Conservation (phyloP, 495 filamentous ascomycete genomes). For the Hyaloscypha finlandica region DNA sequence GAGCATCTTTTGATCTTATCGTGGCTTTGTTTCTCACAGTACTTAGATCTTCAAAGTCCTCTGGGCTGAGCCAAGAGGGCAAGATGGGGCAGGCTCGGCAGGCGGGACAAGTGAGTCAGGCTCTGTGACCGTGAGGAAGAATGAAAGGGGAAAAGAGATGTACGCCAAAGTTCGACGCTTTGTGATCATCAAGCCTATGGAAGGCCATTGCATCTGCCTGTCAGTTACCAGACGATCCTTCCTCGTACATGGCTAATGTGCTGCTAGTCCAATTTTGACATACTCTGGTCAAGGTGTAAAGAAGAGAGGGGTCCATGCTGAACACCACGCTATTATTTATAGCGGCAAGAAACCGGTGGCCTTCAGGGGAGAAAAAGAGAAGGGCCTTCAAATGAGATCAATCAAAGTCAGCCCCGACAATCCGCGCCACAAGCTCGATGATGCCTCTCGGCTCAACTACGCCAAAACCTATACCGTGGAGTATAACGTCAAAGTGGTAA, state of each 20-base stretch:
- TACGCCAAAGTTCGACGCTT: constrained; percentile 21
- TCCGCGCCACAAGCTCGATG: constrained; percentile 9
- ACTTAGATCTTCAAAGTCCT: constrained; percentile 8
- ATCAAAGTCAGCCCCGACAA: constrained; percentile 1
- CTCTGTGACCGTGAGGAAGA: background rate
- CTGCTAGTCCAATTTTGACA: constrained; percentile 20
- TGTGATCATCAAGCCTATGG: constrained; percentile 19
- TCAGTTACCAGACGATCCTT: constrained; percentile 12
- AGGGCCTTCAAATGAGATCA: constrained; percentile 1
- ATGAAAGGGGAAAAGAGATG: background rate
- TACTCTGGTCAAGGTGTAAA: constrained; percentile 13
- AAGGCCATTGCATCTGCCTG: constrained; percentile 25
- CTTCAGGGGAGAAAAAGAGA: constrained; percentile 14
- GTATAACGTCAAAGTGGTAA: constrained; percentile 23
- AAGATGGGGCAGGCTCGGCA: background rate
- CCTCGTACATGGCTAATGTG: background rate
- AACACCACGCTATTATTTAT: constrained; percentile 25
- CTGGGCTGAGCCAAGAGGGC: constrained; percentile 1
- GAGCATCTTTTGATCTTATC: background rate
- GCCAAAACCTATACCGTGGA: constrained; percentile 24
- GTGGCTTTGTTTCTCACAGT: background rate
- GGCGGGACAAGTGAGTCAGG: background rate
- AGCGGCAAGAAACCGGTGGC: constrained; percentile 3
- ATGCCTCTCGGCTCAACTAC: constrained; percentile 15
- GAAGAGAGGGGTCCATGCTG: constrained; percentile 18